phyloP scores from a whole-genome alignment of 2,329 filamentous ascomycete species.

The Colletotrichum tabaci region DNA sequence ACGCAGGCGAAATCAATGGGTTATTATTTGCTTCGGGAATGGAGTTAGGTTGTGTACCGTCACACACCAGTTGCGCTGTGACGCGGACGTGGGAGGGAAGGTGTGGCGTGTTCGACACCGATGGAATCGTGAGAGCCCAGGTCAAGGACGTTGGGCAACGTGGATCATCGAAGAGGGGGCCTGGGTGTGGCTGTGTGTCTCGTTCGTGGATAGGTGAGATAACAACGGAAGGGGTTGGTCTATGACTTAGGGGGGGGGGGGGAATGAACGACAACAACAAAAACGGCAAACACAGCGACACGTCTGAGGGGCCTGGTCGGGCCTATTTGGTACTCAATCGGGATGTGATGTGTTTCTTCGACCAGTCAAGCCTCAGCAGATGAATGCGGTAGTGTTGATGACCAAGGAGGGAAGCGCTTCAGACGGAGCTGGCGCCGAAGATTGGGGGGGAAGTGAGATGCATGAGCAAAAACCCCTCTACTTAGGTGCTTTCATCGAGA shows the following conservation, averaged over 20 bases:
- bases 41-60: not conserved
- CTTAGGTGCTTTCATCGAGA: not conserved
- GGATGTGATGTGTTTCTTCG: not conserved
- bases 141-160: not conserved
- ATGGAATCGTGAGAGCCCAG: not conserved
- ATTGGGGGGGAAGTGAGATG: not conserved
- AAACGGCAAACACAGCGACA: not conserved
- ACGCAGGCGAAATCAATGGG: not conserved
- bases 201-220: not conserved
- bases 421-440: not conserved
- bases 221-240: not conserved
- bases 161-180: not conserved
- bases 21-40: conserved; percentile 11
- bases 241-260: not conserved
- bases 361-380: not conserved
- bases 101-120: conserved; percentile 2
- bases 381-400: not conserved
- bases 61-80: not conserved
- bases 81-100: not conserved
- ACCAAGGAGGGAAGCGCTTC: not conserved
- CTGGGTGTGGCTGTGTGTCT: not conserved
- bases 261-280: not conserved
- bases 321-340: not conserved
- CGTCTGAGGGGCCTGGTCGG: not conserved
- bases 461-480: not conserved